Percentiles rank a stretch among this genome's conserved stretches.
phyloP scores from a whole-genome alignment of 176 grass and related monocot species.

The Lolium perenne region DNA sequence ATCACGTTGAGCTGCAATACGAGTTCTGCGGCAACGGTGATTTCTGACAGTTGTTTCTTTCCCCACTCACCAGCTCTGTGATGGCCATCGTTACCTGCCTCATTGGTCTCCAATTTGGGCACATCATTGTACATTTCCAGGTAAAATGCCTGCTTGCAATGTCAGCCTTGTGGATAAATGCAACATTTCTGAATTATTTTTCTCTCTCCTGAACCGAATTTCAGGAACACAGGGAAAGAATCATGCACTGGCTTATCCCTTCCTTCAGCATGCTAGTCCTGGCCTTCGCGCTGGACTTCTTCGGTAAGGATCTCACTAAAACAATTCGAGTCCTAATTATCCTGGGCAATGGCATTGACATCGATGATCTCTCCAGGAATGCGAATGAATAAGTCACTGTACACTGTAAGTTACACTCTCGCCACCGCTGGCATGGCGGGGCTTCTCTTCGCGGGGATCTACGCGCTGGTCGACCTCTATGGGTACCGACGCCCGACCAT shows the following conservation, averaged over 20 bases:
- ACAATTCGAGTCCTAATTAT: neutral
- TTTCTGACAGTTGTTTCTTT: slow-evolving; percentile 36
- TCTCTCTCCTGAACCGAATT: slow-evolving; percentile 11
- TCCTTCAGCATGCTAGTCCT: slow-evolving; percentile 73
- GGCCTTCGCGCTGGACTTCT: slow-evolving; percentile 69
- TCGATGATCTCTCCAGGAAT: slow-evolving; percentile 56
- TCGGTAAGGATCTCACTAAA: slow-evolving; percentile 52
- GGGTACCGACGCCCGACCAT: slow-evolving; percentile 59
- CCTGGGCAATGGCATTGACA: neutral
- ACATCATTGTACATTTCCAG: slow-evolving; percentile 85
- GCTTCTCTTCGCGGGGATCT: slow-evolving; percentile 74
- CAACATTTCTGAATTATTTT: slow-evolving; percentile 37
- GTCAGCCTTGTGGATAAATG: neutral
- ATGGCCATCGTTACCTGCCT: slow-evolving; percentile 94
- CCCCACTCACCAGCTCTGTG: slow-evolving; percentile 61
- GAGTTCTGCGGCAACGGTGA: neutral
- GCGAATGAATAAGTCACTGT: slow-evolving; percentile 87
- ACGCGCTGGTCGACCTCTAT: slow-evolving; percentile 79
- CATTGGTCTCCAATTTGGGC: slow-evolving; percentile 93
- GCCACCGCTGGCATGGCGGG: slow-evolving; percentile 76
- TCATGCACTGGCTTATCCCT: slow-evolving; percentile 75
- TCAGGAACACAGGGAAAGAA: slow-evolving; percentile 80
- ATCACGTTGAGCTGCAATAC: neutral
- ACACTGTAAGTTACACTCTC: slow-evolving; percentile 78
- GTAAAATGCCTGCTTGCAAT: slow-evolving; percentile 43